phyloP scores from a whole-genome alignment of 495 filamentous ascomycete genomes.

The Xylaria telfairii region DNA sequence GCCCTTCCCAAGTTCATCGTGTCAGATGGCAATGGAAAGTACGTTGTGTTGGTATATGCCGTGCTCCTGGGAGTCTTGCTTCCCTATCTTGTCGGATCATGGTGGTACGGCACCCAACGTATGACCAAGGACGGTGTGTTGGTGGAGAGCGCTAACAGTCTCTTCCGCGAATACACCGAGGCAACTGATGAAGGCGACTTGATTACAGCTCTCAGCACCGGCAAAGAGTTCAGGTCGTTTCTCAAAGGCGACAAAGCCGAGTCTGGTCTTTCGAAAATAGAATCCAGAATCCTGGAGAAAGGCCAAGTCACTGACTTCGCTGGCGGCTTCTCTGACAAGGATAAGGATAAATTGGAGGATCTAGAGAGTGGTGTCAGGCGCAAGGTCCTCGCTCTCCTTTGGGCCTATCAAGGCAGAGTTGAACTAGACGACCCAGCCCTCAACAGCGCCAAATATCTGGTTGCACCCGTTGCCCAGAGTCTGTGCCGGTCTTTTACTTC shows the following conservation, averaged over 20 bases:
- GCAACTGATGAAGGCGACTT: constrained; percentile 79
- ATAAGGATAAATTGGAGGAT: constrained; percentile 70
- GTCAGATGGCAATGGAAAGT: constrained; percentile 92
- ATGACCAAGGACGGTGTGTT: constrained; percentile 91
- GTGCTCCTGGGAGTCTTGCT: constrained; percentile 83
- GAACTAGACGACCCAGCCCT: constrained; percentile 73
- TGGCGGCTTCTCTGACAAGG: constrained; percentile 69
- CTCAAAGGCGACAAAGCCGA: constrained; percentile 78
- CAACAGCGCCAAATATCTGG: constrained; percentile 76
- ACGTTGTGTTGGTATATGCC: constrained; percentile 89
- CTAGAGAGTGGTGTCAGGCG: constrained; percentile 73
- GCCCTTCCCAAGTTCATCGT: constrained; percentile 93
- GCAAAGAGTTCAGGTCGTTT: constrained; percentile 73
- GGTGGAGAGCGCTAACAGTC: constrained; percentile 87
- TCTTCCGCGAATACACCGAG: constrained; percentile 92
- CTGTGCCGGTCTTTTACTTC: constrained; percentile 86
- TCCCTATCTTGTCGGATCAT: constrained; percentile 91
- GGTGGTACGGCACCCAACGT: constrained; percentile 97
- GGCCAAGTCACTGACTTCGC: constrained; percentile 53
- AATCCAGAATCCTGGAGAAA: constrained; percentile 73
- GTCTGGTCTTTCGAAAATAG: constrained; percentile 76
- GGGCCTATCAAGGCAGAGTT: constrained; percentile 91
- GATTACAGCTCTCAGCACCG: constrained; percentile 77
- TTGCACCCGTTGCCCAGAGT: constrained; percentile 81
- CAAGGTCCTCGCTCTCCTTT: constrained; percentile 87